Evolutionary conservation across 805 yeast genomes (phyloP).

Genomic region (Sugiyamaella boreocaroliniensis): DNA sequence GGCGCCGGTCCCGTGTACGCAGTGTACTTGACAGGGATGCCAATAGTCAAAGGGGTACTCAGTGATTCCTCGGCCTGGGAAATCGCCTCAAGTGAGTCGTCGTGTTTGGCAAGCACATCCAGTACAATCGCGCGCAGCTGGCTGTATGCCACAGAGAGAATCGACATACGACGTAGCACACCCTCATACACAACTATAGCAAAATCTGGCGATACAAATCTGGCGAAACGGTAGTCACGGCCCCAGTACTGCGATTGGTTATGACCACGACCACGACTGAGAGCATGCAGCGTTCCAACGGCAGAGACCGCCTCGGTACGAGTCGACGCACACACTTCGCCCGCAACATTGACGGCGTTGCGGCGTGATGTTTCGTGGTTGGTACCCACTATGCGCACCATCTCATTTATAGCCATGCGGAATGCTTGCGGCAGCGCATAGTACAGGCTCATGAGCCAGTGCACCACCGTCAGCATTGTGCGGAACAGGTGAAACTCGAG

Average conservation of each 20-base stretch:
- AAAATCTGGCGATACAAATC: not conserved
- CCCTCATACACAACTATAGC: not conserved
- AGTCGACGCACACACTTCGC: not conserved
- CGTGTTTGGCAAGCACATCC: not conserved
- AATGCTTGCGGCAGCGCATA: not conserved
- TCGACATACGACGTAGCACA: not conserved
- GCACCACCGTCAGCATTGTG: slow-evolving; percentile 11
- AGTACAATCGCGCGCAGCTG: not conserved
- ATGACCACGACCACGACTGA: too few species aligned
- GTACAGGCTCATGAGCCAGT: slow-evolving; percentile 6
- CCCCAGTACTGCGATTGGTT: not conserved
- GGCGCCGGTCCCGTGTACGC: not conserved
- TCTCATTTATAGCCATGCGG: slow-evolving; percentile 1
- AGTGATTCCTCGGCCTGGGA: not conserved
- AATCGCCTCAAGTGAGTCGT: not conserved
- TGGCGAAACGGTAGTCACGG: not conserved
- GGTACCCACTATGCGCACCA: not conserved
- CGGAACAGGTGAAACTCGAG: slow-evolving; percentile 17
- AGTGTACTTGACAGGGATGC: not conserved
- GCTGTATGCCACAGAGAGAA: not conserved
- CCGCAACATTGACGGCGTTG: not conserved
- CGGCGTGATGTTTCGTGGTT: not conserved
- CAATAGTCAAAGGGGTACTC: not conserved
- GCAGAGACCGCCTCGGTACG: not conserved
- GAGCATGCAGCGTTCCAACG: not conserved